Percentiles rank a stretch among this genome's conserved stretches.
Evolutionary conservation across 225 moss, liverwort and hornwort species (phyloP).

Genomic region (Marchantia polymorpha): DNA sequence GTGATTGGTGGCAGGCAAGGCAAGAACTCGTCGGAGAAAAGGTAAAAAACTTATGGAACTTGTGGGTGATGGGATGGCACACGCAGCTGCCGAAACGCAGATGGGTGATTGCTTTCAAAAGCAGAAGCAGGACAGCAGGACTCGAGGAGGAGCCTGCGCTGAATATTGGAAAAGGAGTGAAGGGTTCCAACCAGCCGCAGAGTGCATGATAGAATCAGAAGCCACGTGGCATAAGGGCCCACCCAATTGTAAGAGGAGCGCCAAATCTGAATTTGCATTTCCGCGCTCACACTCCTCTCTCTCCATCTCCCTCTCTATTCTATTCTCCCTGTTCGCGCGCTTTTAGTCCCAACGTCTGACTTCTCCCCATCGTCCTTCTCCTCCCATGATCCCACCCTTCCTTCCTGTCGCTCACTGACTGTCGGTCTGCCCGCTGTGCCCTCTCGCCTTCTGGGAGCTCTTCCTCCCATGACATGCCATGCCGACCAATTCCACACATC

Average conservation of each 20-base stretch:
- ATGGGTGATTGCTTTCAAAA: too few relatives aligned
- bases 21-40: too few relatives aligned
- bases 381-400: neutral
- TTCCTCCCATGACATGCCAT: neutral
- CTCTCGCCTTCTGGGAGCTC: neutral
- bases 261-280: slow-evolving; percentile 18
- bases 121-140: too few relatives aligned
- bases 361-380: neutral
- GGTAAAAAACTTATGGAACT: too few relatives aligned
- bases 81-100: too few relatives aligned
- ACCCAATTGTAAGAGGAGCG: neutral
- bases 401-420: neutral
- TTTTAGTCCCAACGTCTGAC: neutral
- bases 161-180: too few relatives aligned
- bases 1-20: too few relatives aligned
- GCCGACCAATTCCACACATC: neutral
- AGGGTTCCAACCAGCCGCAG: neutral
- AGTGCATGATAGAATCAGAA: neutral
- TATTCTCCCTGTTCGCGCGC: neutral
- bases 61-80: too few relatives aligned
- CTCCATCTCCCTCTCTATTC: neutral
- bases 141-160: too few relatives aligned
- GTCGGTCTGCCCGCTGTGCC: neutral
- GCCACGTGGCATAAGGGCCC: neutral
- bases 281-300: slow-evolving; percentile 1